A percentile compares a stretch with the other conserved stretches of the same genome.
Conservation (phyloP, 768 basidiomycete species). For the Tylopilus intermedius region DNA sequence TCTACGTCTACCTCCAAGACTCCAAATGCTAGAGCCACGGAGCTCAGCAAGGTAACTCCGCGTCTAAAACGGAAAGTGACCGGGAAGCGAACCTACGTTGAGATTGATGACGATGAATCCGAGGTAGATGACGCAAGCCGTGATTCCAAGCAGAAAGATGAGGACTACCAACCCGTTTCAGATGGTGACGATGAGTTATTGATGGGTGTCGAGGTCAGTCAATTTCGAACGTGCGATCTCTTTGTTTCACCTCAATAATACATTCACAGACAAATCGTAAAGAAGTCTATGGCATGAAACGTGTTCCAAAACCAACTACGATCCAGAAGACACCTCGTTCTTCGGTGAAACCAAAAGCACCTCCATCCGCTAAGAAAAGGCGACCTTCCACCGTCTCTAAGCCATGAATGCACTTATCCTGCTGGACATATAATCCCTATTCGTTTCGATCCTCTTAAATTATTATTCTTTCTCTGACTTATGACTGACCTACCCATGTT, state of each 20-base stretch:
- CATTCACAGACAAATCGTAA: constrained; percentile 37
- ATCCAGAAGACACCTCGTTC: constrained; percentile 1
- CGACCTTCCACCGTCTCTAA: constrained; percentile 5
- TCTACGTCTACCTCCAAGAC: constrained; percentile 8
- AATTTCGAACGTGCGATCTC: constrained; percentile 1
- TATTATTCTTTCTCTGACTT: constrained; percentile 9
- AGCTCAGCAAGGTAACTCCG: constrained; percentile 4
- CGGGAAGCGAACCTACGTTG: constrained; percentile 26
- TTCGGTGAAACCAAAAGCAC: constrained; percentile 17
- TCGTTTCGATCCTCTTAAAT: constrained; percentile 2
- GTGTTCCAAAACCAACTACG: constrained; percentile 11
- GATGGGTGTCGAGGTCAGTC: constrained; percentile 53
- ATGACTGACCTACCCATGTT: neutral
- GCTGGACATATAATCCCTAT: neutral
- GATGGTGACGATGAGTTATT: constrained; percentile 58
- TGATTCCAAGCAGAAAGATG: constrained; percentile 11
- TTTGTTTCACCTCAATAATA: neutral
- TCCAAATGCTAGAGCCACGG: constrained; percentile 10
- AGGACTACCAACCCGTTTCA: constrained; percentile 19
- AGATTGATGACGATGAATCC: constrained; percentile 30
- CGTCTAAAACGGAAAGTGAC: constrained; percentile 18
- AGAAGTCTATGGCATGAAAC: constrained; percentile 32
- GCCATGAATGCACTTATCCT: constrained; percentile 4
- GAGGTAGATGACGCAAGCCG: constrained; percentile 15
- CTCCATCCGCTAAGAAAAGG: constrained; percentile 9